Percentiles rank a stretch among this genome's conserved stretches.
Conservation (phyloP, 441 rosid genomes). For the Geranium incanum region DNA sequence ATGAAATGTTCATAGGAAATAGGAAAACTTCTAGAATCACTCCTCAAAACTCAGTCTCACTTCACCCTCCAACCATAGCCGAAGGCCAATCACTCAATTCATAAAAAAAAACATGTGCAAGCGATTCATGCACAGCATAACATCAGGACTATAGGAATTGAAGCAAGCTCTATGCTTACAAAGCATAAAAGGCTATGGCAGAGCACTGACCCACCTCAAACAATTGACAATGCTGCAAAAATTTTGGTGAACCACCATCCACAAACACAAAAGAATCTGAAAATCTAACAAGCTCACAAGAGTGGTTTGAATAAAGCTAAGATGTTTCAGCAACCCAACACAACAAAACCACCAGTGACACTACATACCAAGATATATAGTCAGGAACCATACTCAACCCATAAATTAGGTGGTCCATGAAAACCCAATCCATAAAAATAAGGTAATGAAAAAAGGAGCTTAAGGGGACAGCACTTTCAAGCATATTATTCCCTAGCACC, state of each 20-base stretch:
- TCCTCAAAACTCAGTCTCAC: neutral
- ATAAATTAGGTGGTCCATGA: no score
- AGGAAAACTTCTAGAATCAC: neutral
- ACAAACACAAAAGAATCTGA: neutral
- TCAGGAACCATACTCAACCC: no score
- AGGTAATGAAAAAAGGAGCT: neutral
- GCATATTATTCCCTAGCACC: neutral
- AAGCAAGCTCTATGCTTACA: neutral
- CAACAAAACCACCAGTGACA: neutral
- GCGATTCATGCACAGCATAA: neutral
- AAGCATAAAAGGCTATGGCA: neutral
- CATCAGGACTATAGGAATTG: neutral
- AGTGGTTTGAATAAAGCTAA: constrained; percentile 3
- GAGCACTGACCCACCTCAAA: neutral
- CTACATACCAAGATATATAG: neutral
- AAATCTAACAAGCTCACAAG: neutral
- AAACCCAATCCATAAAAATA: neutral
- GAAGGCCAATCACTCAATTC: neutral
- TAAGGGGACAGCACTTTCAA: neutral
- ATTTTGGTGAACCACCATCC: neutral
- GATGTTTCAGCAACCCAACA: neutral
- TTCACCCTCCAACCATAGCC: neutral
- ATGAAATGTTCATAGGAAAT: neutral
- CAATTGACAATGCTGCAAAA: neutral
- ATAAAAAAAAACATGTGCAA: neutral